Evolutionary conservation across 306 rosid species (phyloP), one percentile per base, ranked within the genome.

Genomic region (Prunus mume): DNA sequence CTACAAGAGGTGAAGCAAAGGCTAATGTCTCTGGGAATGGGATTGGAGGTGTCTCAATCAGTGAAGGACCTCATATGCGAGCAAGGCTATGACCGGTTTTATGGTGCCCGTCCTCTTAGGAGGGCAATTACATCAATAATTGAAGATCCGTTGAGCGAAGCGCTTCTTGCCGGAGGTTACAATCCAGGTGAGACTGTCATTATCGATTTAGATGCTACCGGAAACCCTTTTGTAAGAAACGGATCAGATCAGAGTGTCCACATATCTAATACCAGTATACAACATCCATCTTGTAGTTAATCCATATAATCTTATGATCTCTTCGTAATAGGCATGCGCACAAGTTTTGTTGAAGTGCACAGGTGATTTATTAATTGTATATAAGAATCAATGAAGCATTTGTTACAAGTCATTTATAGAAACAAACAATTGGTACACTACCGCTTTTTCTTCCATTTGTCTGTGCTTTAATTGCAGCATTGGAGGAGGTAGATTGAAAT

Each of bases 81-180:
- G 62, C 83, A 80, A 82, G 98, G 97, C 9, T 95, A 92, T 77
- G 81, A 89, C 83, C 74, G 82, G 61, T 75, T 71, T 58, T 92
- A 90, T 72, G 98, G 98, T 50, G 98, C 97, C 20, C 84, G 98
- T n/a, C 88, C 91, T 65, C 80, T 95, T 9, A 87, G 91, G 80
- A 86, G 91, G 74, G 97, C 93, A 32, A 77, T 95, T 68, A 85
- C 85, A 65, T 75, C 83, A 58, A 68, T 88, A 41, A 86, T 95
- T 51, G 98, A 86, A 82, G 96, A 92, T 65, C 92, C 89, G 3
- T 81, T 94, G 83, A 79, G 90, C 69, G 97, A 91, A 83, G 91
- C 92, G 22, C 74, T 91, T 64, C 93, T 91, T 24, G 55, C 81
- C 20, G 91, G 88, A 58, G 77, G 73, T 78, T 90, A 82, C 80